A percentile compares a stretch with the other conserved stretches of the same genome.
Conservation (phyloP, 2,329 filamentous ascomycete genomes). For the Magnaporthiopsis poae region DNA sequence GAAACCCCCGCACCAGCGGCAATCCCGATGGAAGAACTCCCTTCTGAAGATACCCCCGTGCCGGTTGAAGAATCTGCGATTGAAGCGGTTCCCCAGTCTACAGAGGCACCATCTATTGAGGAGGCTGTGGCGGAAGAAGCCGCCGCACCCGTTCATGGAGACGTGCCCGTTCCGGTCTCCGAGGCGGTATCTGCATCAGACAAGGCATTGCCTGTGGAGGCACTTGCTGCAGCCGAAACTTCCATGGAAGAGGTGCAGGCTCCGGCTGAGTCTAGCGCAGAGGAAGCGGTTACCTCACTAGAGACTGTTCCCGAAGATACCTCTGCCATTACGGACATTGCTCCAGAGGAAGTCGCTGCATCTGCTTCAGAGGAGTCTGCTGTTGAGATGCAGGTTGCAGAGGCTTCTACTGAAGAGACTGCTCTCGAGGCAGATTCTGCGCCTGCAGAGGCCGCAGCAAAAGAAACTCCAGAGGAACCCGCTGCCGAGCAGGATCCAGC, state of each 20-base stretch:
- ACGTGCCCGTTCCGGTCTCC: no score
- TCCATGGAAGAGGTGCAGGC: neutral
- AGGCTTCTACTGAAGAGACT: neutral
- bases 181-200: neutral
- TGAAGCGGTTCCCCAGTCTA: no score
- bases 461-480: neutral
- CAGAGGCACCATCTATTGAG: no score
- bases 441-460: neutral
- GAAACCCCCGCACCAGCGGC: no score
- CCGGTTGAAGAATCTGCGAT: no score
- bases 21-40: neutral
- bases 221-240: neutral
- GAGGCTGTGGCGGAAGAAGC: neutral
- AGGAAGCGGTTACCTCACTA: neutral
- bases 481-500: slow-evolving; percentile 13
- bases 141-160: no score
- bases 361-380: neutral
- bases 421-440: neutral
- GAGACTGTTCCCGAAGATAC: neutral
- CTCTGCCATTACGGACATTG: neutral
- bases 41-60: no score
- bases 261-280: neutral
- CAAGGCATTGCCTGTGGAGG: no score
- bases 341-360: neutral
- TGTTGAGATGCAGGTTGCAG: neutral